These are phyloP conservation scores for Thraustochytrium sp. DNA, from an alignment of 352 stramenopile species.

Conservation along the genomic window DNA sequence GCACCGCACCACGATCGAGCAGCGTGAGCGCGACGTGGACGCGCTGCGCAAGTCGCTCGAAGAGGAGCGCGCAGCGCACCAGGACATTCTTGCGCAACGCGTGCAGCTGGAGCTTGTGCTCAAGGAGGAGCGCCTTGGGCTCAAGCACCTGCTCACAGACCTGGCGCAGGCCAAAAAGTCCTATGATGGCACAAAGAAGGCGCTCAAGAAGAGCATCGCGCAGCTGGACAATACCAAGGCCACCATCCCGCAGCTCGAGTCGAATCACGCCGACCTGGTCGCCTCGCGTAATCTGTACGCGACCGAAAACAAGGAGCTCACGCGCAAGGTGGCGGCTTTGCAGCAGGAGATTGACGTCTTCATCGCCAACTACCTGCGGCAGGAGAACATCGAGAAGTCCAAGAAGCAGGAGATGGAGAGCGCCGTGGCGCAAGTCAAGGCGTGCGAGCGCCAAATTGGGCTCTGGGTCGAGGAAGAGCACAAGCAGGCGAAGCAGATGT, in stretches of 20 bases:
- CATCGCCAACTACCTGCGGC: constrained; percentile 73
- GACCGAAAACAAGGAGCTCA: constrained; percentile 65
- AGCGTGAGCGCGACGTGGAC: constrained; percentile 80
- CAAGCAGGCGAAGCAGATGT: constrained; percentile 77
- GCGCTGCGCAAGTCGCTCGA: constrained; percentile 73
- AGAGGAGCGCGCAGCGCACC: constrained; percentile 67
- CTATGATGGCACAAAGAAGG: constrained; percentile 52
- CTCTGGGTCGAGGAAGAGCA: constrained; percentile 76
- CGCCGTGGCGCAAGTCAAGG: constrained; percentile 60
- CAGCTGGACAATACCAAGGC: constrained; percentile 64
- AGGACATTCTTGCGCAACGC: constrained; percentile 54
- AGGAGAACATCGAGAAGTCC: constrained; percentile 71
- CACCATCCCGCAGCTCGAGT: constrained; percentile 68
- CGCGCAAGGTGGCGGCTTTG: constrained; percentile 63
- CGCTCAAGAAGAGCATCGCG: constrained; percentile 67
- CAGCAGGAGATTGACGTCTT: constrained; percentile 83
- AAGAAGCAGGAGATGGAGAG: constrained; percentile 63
- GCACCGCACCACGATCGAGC: constrained; percentile 77
- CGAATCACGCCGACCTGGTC: constrained; percentile 65
- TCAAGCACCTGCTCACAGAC: background rate
- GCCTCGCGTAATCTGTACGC: constrained; percentile 61
- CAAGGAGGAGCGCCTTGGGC: constrained; percentile 11
- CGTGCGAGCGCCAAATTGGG: constrained; percentile 69
- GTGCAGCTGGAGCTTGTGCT: constrained; percentile 47
- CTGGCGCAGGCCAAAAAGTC: constrained; percentile 35